Evolutionary conservation across 495 filamentous ascomycete species (phyloP).

Genomic region (Xanthoparmelia taractica): DNA sequence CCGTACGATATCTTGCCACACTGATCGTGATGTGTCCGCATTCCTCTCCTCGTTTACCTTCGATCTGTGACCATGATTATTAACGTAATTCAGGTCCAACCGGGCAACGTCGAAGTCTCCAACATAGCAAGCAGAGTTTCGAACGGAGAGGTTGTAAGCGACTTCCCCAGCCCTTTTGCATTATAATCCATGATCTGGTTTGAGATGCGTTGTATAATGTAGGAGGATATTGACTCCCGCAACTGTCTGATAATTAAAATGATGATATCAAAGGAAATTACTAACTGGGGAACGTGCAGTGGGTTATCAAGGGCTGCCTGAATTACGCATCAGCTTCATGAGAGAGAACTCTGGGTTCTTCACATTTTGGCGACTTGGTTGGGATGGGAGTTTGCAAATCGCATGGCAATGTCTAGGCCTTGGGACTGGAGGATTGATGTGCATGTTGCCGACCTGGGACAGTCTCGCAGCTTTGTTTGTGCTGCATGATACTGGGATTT

Average conservation of each 20-base stretch:
- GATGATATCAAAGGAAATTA: not conserved
- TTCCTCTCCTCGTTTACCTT: not conserved
- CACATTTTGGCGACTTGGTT: not conserved
- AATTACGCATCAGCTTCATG: slow-evolving; percentile 43
- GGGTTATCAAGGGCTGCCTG: slow-evolving; percentile 60
- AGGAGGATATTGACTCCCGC: not conserved
- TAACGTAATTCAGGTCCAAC: slow-evolving; percentile 56
- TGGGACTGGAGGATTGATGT: not conserved
- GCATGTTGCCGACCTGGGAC: not conserved
- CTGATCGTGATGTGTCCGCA: not conserved
- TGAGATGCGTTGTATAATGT: not conserved
- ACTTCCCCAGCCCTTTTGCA: not conserved
- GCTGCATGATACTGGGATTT: not conserved
- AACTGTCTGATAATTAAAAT: not conserved
- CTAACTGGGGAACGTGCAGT: slow-evolving; percentile 25
- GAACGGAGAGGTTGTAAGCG: slow-evolving; percentile 64
- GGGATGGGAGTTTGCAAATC: too few species aligned
- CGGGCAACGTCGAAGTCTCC: slow-evolving; percentile 65
- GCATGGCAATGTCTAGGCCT: not conserved
- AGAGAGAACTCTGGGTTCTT: not conserved
- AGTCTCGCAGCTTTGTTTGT: not conserved
- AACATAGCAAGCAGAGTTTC: slow-evolving; percentile 61
- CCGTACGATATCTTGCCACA: not conserved
- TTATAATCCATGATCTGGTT: not conserved
- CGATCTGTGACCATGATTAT: slow-evolving; percentile 13